A percentile compares a stretch with the other conserved stretches of the same genome.
These are phyloP conservation scores for Cercospora sp. DNA, from an alignment of 2,329 filamentous ascomycete species.

Conservation along the genomic window DNA sequence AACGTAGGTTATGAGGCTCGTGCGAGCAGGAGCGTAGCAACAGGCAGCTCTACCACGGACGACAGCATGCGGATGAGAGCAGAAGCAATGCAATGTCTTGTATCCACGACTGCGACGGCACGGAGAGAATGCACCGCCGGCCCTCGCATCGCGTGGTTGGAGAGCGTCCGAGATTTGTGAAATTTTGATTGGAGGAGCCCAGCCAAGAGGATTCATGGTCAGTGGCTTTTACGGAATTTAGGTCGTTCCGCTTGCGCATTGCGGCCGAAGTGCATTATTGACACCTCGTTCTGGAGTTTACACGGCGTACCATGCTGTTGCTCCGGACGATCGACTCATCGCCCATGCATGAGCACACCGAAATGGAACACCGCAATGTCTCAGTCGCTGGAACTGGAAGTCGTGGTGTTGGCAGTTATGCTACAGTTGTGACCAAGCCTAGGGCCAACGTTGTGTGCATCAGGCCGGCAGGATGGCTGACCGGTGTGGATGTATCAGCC, in stretches of 20 bases:
- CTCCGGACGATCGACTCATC: constrained; percentile 8
- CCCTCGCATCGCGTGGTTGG: not conserved
- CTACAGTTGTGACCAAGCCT: not conserved
- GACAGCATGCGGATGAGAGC: not conserved
- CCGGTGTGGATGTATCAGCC: not conserved
- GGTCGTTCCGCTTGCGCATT: constrained; percentile 5
- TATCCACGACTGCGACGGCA: not conserved
- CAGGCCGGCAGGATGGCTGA: not conserved
- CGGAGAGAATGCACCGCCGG: not conserved
- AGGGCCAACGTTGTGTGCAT: not conserved
- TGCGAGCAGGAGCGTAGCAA: constrained; percentile 1
- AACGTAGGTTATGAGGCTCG: not conserved
- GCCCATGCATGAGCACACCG: not conserved
- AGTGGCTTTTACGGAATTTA: constrained; percentile 1
- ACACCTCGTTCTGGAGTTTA: not conserved
- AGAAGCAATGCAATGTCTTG: not conserved
- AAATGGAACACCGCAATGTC: constrained; percentile 1
- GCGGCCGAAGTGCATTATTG: constrained; percentile 8
- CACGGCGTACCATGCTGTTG: not conserved
- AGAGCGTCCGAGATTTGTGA: not conserved
- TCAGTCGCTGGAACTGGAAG: not conserved
- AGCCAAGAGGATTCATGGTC: not conserved
- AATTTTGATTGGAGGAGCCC: constrained; percentile 6
- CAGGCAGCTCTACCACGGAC: constrained; percentile 1
- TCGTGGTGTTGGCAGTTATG: not conserved